Evolutionary conservation across 1,139 yeast genomes (phyloP), one percentile per base, ranked within the genome.

Genomic region (Pneumocystis canis): DNA sequence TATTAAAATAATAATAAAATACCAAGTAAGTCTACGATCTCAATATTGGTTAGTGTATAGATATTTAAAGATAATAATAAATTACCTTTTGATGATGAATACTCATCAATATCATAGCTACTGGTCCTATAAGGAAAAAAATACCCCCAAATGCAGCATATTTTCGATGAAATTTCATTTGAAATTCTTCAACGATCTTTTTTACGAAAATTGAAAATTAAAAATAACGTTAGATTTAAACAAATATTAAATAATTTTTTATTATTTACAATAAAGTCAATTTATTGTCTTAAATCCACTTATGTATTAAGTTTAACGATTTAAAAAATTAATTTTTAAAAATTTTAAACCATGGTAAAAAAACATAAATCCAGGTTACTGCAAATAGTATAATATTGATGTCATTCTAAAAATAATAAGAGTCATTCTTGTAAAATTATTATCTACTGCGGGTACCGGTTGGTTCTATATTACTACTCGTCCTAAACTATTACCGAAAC

Each of bases 361-460:
- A 47, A 47, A 47, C 54, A 9, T 11, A 47, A 47, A 47, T 47
- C 54, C n/a, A 47, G 54, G 54, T 47, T 47, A 47, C 11, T 47
- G 25, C 25, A 47, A 18, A 47, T 25, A 47, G 20, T 47, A 14
- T 47, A 25, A 9, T 11, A 7, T 25, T 11, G 11, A 18, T 47
- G 16, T 11, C 30, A 25, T 47, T 47, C 28, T 47, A 28, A 63
- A 60, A 54, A 59, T 47, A 60, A 61, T 61, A 32, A 33, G 64
- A 61, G 35, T 35, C 57, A 58, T 64, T 31, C 40, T 62, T n/a
- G 60, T 64, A 37, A 64, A 64, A 32, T 39, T 64, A 30, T 59
- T 64, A n/a, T 64, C 66, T 57, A 60, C 66, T 18, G 66, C 64
- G 6, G 66, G 66, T 14, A 64, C 64, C 11, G 66, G 66, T 5